A percentile compares a stretch with the other conserved stretches of the same genome.
phyloP scores from a whole-genome alignment of 2,329 filamentous ascomycete species.

The Botrytis squamosa region DNA sequence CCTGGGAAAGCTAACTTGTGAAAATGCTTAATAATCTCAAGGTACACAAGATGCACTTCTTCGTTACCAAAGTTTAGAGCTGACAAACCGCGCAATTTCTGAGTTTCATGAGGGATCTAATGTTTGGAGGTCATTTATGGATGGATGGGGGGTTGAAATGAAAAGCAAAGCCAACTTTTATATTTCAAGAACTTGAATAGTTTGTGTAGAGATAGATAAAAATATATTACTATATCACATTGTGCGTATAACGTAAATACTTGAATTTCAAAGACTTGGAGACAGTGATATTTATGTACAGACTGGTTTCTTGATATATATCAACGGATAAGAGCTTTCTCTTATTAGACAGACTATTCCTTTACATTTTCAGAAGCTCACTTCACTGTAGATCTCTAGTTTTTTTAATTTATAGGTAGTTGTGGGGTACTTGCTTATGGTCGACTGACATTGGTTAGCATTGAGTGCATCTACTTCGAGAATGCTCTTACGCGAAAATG shows the following conservation, averaged over 20 bases:
- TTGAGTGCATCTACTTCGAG: background rate
- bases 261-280: background rate
- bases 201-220: background rate
- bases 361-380: background rate
- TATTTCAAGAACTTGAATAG: background rate
- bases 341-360: fast-evolving
- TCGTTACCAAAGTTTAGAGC: background rate
- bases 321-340: background rate
- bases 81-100: fast-evolving
- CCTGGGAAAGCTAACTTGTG: no score
- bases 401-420: background rate
- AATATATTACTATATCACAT: background rate
- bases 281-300: background rate
- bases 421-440: background rate
- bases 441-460: fast-evolving
- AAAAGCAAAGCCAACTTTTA: background rate
- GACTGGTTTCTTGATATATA: background rate
- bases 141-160: background rate
- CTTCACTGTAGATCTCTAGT: no score
- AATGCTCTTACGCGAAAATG: background rate
- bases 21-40: no score
- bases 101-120: fast-evolving
- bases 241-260: background rate
- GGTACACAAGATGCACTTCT: background rate
- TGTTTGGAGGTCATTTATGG: fast-evolving